These are phyloP conservation scores for Ophiosphaerella narmari DNA, from an alignment of 2,329 filamentous ascomycete species.

Conservation along the genomic window DNA sequence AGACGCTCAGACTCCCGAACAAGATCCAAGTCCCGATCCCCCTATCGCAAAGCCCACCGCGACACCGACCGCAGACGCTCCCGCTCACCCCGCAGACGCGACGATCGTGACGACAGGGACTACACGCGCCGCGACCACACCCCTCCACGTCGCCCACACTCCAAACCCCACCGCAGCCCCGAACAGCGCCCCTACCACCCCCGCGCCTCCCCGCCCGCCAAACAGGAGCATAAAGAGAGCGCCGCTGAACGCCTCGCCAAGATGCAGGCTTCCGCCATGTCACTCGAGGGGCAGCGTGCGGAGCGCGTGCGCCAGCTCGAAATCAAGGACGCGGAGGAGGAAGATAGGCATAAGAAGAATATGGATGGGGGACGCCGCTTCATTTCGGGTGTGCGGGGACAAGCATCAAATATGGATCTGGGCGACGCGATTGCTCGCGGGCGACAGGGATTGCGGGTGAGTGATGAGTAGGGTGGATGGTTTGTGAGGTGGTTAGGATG, in stretches of 20 bases:
- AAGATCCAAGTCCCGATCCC: slow-evolving; percentile 25
- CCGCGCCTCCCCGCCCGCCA: slow-evolving; percentile 8
- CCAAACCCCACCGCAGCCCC: slow-evolving; percentile 15
- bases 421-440: slow-evolving; percentile 37
- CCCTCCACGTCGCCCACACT: slow-evolving; percentile 15
- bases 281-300: slow-evolving; percentile 38
- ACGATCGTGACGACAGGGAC: slow-evolving; percentile 21
- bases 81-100: slow-evolving; percentile 18
- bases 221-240: slow-evolving; percentile 17
- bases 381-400: slow-evolving; percentile 26
- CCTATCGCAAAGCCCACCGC: slow-evolving; percentile 25
- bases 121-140: slow-evolving; percentile 28
- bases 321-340: slow-evolving; percentile 40
- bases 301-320: slow-evolving; percentile 40
- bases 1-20: slow-evolving; percentile 24
- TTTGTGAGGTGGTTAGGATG: not conserved
- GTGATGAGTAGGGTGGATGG: slow-evolving; percentile 15
- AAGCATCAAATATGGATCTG: slow-evolving; percentile 31
- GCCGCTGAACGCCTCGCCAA: slow-evolving; percentile 37
- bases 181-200: slow-evolving; percentile 9
- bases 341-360: slow-evolving; percentile 27
- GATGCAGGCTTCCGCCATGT: slow-evolving; percentile 42
- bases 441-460: slow-evolving; percentile 21
- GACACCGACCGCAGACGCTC: slow-evolving; percentile 19
- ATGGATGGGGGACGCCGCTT: slow-evolving; percentile 32